These are phyloP conservation scores for Trametes villosa DNA, from an alignment of 768 basidiomycete species.

Conservation along the genomic window DNA sequence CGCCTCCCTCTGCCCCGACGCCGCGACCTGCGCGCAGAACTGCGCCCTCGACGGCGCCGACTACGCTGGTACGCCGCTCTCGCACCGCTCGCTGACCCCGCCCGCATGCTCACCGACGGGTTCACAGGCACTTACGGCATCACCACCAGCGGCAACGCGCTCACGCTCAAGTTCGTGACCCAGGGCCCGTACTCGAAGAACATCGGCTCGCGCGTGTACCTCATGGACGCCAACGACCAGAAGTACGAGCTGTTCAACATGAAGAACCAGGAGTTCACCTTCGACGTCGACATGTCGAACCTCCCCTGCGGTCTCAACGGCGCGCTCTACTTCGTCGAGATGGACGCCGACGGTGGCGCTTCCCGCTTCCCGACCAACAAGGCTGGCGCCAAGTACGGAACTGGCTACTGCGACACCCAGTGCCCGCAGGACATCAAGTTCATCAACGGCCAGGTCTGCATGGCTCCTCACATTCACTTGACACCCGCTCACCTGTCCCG, in stretches of 20 bases:
- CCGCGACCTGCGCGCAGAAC: slow-evolving; percentile 47
- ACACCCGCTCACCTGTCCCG: slow-evolving; percentile 28
- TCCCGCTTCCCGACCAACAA: slow-evolving; percentile 53
- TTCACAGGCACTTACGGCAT: slow-evolving; percentile 40
- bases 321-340: slow-evolving; percentile 36
- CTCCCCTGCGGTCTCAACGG: slow-evolving; percentile 64
- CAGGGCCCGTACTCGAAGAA: slow-evolving; percentile 28
- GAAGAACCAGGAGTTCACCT: slow-evolving; percentile 58
- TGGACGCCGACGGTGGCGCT: slow-evolving; percentile 59
- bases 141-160: slow-evolving; percentile 36
- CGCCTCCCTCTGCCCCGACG: slow-evolving; percentile 52
- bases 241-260: slow-evolving; percentile 53
- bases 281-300: slow-evolving; percentile 61
- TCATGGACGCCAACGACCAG: slow-evolving; percentile 45
- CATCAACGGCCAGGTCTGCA: slow-evolving; percentile 52
- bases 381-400: slow-evolving; percentile 63
- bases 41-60: slow-evolving; percentile 41
- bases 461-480: slow-evolving; percentile 22
- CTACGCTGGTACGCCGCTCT: slow-evolving; percentile 32
- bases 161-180: slow-evolving; percentile 39
- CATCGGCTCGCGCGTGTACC: slow-evolving; percentile 48
- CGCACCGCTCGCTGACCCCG: slow-evolving; percentile 34
- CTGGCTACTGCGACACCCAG: slow-evolving; percentile 67
- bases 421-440: slow-evolving; percentile 63
- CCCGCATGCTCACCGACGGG: slow-evolving; percentile 32